Base-by-base conservation (phyloP, 164 flowering plant species). In the Umbellularia californica region DNA sequence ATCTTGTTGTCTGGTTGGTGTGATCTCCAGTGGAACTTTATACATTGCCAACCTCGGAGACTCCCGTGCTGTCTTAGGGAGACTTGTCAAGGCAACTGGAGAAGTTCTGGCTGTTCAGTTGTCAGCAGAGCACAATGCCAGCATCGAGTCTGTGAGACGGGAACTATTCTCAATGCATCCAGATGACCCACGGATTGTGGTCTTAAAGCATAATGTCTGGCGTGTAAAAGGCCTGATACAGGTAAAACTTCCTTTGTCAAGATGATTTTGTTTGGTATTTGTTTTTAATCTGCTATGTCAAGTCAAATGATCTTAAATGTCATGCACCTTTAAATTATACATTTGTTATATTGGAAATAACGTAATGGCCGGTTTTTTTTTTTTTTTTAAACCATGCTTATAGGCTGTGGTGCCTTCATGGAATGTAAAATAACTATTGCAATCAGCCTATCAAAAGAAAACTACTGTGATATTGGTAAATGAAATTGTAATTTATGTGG, bases 161-260 rank as follows among this genome's bases (percentile, higher is more conserved):
- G 94, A 90, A 81, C 77, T 90, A 66, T 82, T 72, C 22, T 75
- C 94, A 17, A n/a, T 86, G 84, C 94, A 90, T 65, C 94, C 97
- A 24, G 94, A 92, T 81, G 94, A 92, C 74, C 58, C 92, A 2
- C 89, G 86, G 11, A 90, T 92, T 69, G 96, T 91, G 27, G 91
- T 91, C 74, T 76, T 90, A 70, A 91, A 89, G 81, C 92, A 91
- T 76, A 90, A 88, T 65, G 97, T 91, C 64, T 91, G 94, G 97
- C 90, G 94, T 50, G 92, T 91, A 5, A 91, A 92, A 80, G 97
- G 97, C 74, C 86, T 92, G 51, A 92, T 90, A 70, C 97, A 90
- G 92, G 94, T 90, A 82, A 19, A 17, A 7, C 51, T 72, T 55
- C 22, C 25, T n/a, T 17, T 52, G 24, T 5, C 47, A 7, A 9